Percentiles rank a stretch among this genome's conserved stretches.
phyloP scores from a whole-genome alignment of 2,329 filamentous ascomycete species.

The Neophaeococcomyces aloes region DNA sequence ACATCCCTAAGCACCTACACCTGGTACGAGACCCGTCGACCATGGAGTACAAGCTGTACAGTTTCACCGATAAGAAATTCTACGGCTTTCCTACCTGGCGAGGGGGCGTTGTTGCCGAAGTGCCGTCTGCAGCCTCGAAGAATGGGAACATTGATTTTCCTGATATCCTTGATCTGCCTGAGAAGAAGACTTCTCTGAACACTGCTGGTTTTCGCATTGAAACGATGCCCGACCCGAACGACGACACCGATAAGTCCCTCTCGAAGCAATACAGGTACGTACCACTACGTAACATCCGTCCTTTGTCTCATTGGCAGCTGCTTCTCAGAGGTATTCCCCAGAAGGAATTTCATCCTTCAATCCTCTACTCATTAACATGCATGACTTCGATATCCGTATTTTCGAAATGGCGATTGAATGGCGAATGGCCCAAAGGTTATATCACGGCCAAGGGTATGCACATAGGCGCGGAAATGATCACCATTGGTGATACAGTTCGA shows the following conservation, averaged over 20 bases:
- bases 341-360: conserved; percentile 41
- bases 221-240: conserved; percentile 43
- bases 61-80: conserved; percentile 25
- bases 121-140: conserved; percentile 30
- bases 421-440: conserved; percentile 42
- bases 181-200: conserved; percentile 35
- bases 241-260: conserved; percentile 37
- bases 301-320: conserved; percentile 44
- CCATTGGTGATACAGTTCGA: conserved; percentile 45
- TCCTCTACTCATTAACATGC: conserved; percentile 43
- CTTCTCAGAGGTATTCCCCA: conserved; percentile 34
- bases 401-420: conserved; percentile 43
- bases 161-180: conserved; percentile 36
- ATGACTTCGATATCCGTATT: conserved; percentile 45
- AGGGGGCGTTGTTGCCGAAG: conserved; percentile 46
- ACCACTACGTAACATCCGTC: conserved; percentile 43
- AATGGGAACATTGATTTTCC: conserved; percentile 28
- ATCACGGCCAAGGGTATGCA: conserved; percentile 47
- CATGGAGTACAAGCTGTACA: conserved; percentile 27
- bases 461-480: conserved; percentile 46
- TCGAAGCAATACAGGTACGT: conserved; percentile 48
- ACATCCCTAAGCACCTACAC: conserved; percentile 26
- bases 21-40: conserved; percentile 28
- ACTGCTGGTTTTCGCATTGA: conserved; percentile 49
- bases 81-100: conserved; percentile 41